Conservation (phyloP, 2,329 filamentous ascomycete species). For the Cladobotryum mycophilum region DNA sequence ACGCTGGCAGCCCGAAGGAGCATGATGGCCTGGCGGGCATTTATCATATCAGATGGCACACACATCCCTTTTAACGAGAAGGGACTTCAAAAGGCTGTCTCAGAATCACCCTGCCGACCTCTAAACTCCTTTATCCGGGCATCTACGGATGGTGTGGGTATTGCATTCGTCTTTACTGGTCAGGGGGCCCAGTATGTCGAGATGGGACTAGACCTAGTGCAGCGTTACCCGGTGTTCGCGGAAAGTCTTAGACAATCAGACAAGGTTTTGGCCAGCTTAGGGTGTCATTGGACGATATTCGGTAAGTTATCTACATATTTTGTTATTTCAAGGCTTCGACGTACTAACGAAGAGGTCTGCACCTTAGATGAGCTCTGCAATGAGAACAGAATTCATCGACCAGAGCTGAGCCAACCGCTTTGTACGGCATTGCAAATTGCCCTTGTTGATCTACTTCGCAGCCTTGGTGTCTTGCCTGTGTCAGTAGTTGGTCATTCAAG, state of each 20-base stretch:
- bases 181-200: slow-evolving; percentile 25
- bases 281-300: slow-evolving; percentile 4
- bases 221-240: slow-evolving; percentile 24
- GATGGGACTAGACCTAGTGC: slow-evolving; percentile 25
- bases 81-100: no score
- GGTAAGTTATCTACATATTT: not conserved
- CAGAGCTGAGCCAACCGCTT: slow-evolving; percentile 24
- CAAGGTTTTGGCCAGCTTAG: not conserved
- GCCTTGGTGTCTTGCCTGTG: slow-evolving; percentile 23
- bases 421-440: slow-evolving; percentile 34
- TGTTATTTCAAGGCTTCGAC: no score
- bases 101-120: no score
- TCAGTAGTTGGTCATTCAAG: slow-evolving; percentile 33
- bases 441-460: slow-evolving; percentile 30
- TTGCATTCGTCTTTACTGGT: slow-evolving; percentile 26
- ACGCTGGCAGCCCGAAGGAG: not conserved
- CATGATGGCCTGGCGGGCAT: not conserved
- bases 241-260: slow-evolving; percentile 16
- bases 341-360: no score
- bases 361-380: slow-evolving; percentile 11
- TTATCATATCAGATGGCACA: not conserved
- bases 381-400: not conserved
- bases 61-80: not conserved
- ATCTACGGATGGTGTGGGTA: not conserved
- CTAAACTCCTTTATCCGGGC: no score